Base-by-base conservation (phyloP, 2,329 filamentous ascomycete genomes). In the Monosporascus ibericus region DNA sequence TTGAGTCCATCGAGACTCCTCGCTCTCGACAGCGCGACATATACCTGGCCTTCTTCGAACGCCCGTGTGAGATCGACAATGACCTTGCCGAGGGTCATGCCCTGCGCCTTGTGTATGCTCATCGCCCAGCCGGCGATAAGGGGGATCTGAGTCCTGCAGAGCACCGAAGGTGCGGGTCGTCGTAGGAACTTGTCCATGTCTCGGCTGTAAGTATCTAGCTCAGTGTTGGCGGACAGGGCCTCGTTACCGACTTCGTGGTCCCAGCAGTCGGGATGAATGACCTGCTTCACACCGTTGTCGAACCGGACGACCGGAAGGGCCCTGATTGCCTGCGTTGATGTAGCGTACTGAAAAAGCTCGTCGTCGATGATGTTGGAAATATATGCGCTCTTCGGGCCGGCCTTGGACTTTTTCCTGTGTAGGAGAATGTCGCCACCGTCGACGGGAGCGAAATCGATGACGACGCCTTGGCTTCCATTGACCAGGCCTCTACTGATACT, bases 21-120 rank as follows among this genome's bases (percentile, higher is more conserved):
- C 18, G 75, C 79, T 57, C 80, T 66, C 25, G 76, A 80, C 22
- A 84, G 68, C 17, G 79, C 80, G 3, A 85, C 82, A 51, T 86
- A 85, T 1, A 75, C 74, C 63, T 84, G 81, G 1, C 80, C 80
- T 9, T 72, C 65, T 48, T 77, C 76, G 55, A 83, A 85, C 0
- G 70, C 71, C 4, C 63, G 62, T 0, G 61, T 57, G 15, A 85
- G 61, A 57, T 84, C 65, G 1, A 85, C 77, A 1, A 74, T 69
- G 0, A 80, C 79, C 2, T 71, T 70, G 17, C 82, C 74, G 7
- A 86, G 65, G 2, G 80, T 83, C 74, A 83, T 78, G 2, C 81
- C 80, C 65, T 84, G 78, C 2, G 71, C 71, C 58, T 81, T 83
- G 60, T 85, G 81, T 1, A 82, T 75, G 0, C 74, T 84, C 53